Evolutionary conservation across 1,139 yeast genomes (phyloP), one percentile per base, ranked within the genome.

Genomic region (Candida glucosophila): DNA sequence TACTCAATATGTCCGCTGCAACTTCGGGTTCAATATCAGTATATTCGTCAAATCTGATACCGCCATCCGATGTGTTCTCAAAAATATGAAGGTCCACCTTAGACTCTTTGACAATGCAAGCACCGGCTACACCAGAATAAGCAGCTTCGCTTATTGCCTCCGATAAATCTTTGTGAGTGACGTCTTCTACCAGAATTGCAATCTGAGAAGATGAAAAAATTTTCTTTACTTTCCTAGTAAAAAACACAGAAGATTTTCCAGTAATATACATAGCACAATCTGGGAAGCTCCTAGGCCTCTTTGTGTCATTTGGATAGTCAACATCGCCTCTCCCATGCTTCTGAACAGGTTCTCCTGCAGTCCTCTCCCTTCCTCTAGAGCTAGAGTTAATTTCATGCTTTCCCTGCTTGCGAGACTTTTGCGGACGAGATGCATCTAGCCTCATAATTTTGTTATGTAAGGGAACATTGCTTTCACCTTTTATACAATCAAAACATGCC

Each of bases 1-100:
- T 55, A 3, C 35, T 31, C 14, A 63, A 27, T 19, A 64, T 47
- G 33, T 76, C 74, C 6, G 77, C 67, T 1, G 88, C 90, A 18
- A 72, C 77, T 21, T 72, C 72, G 4, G 75, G 59, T 5, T 77
- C 76, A 12, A 83, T 64, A 29, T 71, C 70, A 4, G 80, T 67
- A 44, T 85, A 86, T 44, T 86, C 95, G 42, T 83, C 94, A 47
- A 80, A 86, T 38, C 77, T 74, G 17, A 86, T 73, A 1, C 73
- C 73, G n/a, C 85, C 86, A 37, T 73, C 78, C 0, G 73, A 55
- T 2, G 78, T 67, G 19, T 64, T 66, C 43, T 81, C 82, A 47
- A 80, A 86, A 2, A 81, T 69, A 44, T 80, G 92, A 12, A 82
- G 57, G 43, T 81, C 85, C 11, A 85, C 67, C 30, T 60, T 65